These are phyloP conservation scores for Trichoderma sp. DNA, from an alignment of 2,329 filamentous ascomycete genomes.

Conservation along the genomic window DNA sequence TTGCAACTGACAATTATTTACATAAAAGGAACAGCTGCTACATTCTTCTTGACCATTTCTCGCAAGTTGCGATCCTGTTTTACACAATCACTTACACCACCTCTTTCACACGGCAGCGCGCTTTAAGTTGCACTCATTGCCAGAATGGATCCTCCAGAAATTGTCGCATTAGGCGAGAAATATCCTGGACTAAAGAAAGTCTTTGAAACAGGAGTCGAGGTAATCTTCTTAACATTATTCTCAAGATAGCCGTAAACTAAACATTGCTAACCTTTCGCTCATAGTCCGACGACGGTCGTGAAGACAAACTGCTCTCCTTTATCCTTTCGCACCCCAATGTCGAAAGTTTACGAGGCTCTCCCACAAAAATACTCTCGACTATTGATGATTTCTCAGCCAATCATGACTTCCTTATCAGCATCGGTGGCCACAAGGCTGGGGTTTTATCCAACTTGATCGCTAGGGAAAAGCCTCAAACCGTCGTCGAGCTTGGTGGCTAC, in stretches of 20 bases:
- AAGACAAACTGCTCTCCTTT: conserved; percentile 2
- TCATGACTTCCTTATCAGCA: conserved; percentile 65
- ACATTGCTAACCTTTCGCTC: neutral
- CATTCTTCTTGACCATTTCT: no score
- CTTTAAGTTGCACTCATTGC: neutral
- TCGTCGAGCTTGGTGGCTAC: conserved; percentile 81
- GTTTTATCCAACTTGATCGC: conserved; percentile 70
- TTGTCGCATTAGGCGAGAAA: conserved; percentile 7
- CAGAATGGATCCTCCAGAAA: conserved; percentile 11
- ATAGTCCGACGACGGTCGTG: conserved; percentile 18
- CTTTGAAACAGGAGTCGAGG: conserved; percentile 7
- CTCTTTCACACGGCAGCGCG: neutral
- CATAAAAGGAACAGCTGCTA: no score
- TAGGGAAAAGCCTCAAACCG: conserved; percentile 64
- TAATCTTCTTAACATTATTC: neutral
- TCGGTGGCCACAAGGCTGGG: conserved; percentile 72
- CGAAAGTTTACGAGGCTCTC: neutral
- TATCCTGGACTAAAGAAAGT: neutral
- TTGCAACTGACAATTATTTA: no score
- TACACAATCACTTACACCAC: neutral
- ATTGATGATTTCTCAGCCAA: conserved; percentile 15
- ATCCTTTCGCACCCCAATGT: conserved; percentile 15
- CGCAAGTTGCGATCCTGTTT: neutral
- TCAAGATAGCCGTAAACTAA: neutral
- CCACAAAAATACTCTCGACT: conserved; percentile 5